A percentile compares a stretch with the other conserved stretches of the same genome.
Conservation (phyloP, 2,329 filamentous ascomycete genomes). For the Colletotrichum trifolii region DNA sequence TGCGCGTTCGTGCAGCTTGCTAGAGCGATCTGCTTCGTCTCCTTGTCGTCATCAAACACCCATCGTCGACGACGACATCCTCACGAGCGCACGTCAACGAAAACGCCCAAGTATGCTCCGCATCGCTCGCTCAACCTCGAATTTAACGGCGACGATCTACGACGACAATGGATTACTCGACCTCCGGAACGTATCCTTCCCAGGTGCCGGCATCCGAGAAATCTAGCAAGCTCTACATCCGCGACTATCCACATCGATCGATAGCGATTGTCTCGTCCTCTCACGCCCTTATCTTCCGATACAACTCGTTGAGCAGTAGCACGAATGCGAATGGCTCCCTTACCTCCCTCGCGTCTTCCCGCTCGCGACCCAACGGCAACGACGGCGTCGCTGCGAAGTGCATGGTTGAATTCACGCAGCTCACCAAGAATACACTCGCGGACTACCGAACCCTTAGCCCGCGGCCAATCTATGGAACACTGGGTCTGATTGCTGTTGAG, state of each 20-base stretch:
- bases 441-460: slow-evolving; percentile 82
- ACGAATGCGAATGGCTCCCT: slow-evolving; percentile 68
- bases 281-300: slow-evolving; percentile 86
- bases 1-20: slow-evolving; percentile 3
- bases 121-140: slow-evolving; percentile 18
- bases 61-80: slow-evolving; percentile 5
- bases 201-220: slow-evolving; percentile 63
- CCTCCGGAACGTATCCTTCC: slow-evolving; percentile 55
- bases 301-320: slow-evolving; percentile 75
- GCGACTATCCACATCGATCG: slow-evolving; percentile 86
- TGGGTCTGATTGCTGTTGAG: slow-evolving; percentile 86
- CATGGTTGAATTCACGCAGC: slow-evolving; percentile 86
- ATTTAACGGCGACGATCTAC: slow-evolving; percentile 14
- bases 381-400: slow-evolving; percentile 69
- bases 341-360: slow-evolving; percentile 60
- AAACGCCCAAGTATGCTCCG: slow-evolving; percentile 25
- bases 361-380: slow-evolving; percentile 53
- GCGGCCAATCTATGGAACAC: slow-evolving; percentile 82
- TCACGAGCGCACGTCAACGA: slow-evolving; percentile 13
- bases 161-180: slow-evolving; percentile 61
- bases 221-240: slow-evolving; percentile 83
- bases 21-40: slow-evolving; percentile 1
- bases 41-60: slow-evolving; percentile 6
- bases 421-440: slow-evolving; percentile 72
- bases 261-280: slow-evolving; percentile 85